Evolutionary conservation across 768 basidiomycete species (phyloP).

Genomic region (Russula abietina): DNA sequence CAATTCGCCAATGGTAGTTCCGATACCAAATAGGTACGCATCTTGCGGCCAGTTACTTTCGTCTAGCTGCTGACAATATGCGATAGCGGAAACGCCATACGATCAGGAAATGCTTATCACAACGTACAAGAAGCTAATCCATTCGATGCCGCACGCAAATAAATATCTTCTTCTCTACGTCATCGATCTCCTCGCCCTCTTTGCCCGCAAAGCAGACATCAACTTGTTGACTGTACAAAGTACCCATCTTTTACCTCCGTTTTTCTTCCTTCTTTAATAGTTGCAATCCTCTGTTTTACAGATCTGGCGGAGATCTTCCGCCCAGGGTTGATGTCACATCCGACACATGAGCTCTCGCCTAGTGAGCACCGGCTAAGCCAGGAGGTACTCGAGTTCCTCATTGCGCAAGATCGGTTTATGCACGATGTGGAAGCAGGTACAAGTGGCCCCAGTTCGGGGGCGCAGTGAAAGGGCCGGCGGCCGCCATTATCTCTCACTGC

Average conservation of each 20-base stretch:
- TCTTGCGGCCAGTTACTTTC: neutral
- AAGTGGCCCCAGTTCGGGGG: conserved; percentile 32
- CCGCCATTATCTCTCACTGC: too few species aligned
- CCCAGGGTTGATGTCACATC: conserved; percentile 88
- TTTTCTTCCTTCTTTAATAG: neutral
- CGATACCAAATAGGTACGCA: conserved; percentile 67
- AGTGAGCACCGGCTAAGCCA: conserved; percentile 84
- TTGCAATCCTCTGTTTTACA: conserved; percentile 27
- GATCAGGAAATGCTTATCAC: conserved; percentile 68
- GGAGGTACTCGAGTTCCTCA: conserved; percentile 88
- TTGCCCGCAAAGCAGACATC: conserved; percentile 82
- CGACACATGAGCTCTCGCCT: conserved; percentile 79
- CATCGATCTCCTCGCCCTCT: conserved; percentile 90
- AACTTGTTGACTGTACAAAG: conserved; percentile 96
- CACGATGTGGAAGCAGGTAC: conserved; percentile 39
- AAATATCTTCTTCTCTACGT: conserved; percentile 97
- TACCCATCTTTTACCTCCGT: conserved; percentile 37
- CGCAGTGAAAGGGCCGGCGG: too few species aligned
- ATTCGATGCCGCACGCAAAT: conserved; percentile 78
- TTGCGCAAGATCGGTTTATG: conserved; percentile 94
- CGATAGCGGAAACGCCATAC: conserved; percentile 58
- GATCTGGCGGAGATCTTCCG: conserved; percentile 98
- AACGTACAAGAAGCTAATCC: conserved; percentile 80
- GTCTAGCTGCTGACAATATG: conserved; percentile 17
- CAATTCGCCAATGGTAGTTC: conserved; percentile 43